Evolutionary conservation across 2,329 filamentous ascomycete genomes (phyloP).

Genomic region (Arthrobotrys pseudoclavata): DNA sequence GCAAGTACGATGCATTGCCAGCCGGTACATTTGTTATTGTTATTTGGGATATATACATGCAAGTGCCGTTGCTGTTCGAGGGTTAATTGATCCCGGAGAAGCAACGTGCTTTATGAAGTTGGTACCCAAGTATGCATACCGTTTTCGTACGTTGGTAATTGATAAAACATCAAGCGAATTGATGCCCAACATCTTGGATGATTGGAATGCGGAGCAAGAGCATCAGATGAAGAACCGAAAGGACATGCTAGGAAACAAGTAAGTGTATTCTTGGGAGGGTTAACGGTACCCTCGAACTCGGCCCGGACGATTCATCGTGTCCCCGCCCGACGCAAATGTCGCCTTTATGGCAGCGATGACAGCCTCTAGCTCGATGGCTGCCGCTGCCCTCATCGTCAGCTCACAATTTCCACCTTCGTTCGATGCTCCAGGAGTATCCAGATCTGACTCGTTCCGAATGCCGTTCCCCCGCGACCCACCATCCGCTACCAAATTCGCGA

Average conservation of each 20-base stretch:
- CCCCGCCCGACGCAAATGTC: slow-evolving; percentile 6
- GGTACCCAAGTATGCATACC: not conserved
- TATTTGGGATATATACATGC: too few relatives aligned
- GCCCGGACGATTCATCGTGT: not conserved
- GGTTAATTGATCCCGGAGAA: not conserved
- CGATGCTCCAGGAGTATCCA: not conserved
- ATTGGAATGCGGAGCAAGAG: not conserved
- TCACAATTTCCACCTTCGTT: slow-evolving; percentile 3
- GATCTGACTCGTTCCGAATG: not conserved
- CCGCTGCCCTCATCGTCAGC: slow-evolving; percentile 50
- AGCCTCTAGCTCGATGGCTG: slow-evolving; percentile 42
- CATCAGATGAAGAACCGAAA: not conserved
- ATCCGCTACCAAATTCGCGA: slow-evolving; percentile 46
- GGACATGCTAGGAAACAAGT: not conserved
- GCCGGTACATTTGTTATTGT: not conserved
- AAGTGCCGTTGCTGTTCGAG: too few relatives aligned
- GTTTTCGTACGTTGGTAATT: not conserved
- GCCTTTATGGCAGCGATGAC: slow-evolving; percentile 43
- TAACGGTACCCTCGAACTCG: not conserved
- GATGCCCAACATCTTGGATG: not conserved
- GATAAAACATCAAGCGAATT: not conserved
- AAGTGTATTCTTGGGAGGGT: not conserved
- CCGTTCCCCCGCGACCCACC: slow-evolving; percentile 26
- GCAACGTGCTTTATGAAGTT: not conserved
- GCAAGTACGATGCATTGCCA: too few relatives aligned